Evolutionary conservation across 768 basidiomycete species (phyloP).

Genomic region (Fomitopsis pulvina): DNA sequence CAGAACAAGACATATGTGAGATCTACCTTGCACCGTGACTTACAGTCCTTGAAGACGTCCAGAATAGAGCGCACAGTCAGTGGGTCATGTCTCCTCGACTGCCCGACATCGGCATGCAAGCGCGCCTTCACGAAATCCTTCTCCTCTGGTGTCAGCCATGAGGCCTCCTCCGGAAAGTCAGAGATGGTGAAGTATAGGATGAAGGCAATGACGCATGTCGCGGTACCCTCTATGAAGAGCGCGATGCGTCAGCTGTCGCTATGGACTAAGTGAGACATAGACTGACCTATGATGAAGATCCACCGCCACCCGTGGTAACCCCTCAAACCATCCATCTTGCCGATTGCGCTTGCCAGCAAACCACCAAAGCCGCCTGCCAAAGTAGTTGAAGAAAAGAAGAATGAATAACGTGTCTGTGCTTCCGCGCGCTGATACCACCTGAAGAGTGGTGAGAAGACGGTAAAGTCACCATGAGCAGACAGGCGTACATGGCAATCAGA

Average conservation of each 20-base stretch:
- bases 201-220: conserved; percentile 28
- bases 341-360: conserved; percentile 25
- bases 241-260: neutral
- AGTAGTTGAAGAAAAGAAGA: conserved; percentile 35
- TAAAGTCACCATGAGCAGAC: neutral
- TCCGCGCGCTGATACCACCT: conserved; percentile 33
- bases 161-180: conserved; percentile 25
- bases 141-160: conserved; percentile 27
- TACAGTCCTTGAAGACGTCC: conserved; percentile 22
- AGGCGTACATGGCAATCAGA: conserved; percentile 3
- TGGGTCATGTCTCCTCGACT: conserved; percentile 18
- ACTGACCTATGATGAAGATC: conserved; percentile 27
- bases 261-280: neutral
- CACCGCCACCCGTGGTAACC: conserved; percentile 26
- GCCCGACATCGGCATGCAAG: conserved; percentile 23
- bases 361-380: conserved; percentile 33
- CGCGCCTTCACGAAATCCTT: conserved; percentile 24
- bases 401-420: conserved; percentile 27
- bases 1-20: neutral
- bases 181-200: conserved; percentile 29
- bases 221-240: conserved; percentile 25
- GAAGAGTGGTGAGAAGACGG: conserved; percentile 12
- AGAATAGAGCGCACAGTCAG: conserved; percentile 16
- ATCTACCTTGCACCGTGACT: neutral
- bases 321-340: conserved; percentile 26